A percentile compares a stretch with the other conserved stretches of the same genome.
Evolutionary conservation across 345 rosid species (phyloP).

Genomic region (Corchorus olitorius): DNA sequence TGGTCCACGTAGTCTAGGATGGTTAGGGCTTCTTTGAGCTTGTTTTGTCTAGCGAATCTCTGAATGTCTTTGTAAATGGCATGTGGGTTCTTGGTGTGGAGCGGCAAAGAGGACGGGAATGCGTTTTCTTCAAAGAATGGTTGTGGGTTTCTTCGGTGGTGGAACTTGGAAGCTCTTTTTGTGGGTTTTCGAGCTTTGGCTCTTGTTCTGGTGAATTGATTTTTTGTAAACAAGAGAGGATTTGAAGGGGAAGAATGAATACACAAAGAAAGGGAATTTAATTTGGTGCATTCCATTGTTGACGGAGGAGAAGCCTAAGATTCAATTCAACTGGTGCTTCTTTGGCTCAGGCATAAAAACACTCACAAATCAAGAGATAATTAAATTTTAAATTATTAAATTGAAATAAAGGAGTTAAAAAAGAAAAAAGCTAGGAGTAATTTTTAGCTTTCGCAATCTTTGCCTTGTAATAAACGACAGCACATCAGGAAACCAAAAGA

Average conservation of each 20-base stretch:
- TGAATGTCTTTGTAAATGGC: slow-evolving; percentile 67
- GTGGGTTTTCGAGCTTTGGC: slow-evolving; percentile 23
- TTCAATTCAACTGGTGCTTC: neutral
- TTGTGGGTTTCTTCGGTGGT: slow-evolving; percentile 31
- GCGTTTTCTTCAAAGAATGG: slow-evolving; percentile 55
- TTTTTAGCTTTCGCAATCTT: too few relatives aligned
- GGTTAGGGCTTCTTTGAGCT: slow-evolving; percentile 69
- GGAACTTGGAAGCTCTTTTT: slow-evolving; percentile 25
- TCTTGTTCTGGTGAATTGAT: slow-evolving; percentile 24
- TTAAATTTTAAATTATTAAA: too few relatives aligned
- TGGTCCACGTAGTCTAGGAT: slow-evolving; percentile 70
- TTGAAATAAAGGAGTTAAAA: too few relatives aligned
- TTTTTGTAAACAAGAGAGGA: slow-evolving; percentile 9
- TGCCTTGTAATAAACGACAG: too few relatives aligned
- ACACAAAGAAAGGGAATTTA: slow-evolving; percentile 21
- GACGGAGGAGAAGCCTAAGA: neutral
- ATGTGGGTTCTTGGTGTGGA: slow-evolving; percentile 59
- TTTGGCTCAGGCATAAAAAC: too few relatives aligned
- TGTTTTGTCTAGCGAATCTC: slow-evolving; percentile 59
- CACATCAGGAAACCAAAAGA: too few relatives aligned
- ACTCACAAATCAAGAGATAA: too few relatives aligned
- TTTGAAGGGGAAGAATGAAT: slow-evolving; percentile 32
- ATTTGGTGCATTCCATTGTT: neutral
- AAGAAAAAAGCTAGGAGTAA: too few relatives aligned
- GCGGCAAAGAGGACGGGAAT: slow-evolving; percentile 65